These are phyloP conservation scores for Allium sativum DNA, from an alignment of 106 monocot genomes.

Conservation along the genomic window DNA sequence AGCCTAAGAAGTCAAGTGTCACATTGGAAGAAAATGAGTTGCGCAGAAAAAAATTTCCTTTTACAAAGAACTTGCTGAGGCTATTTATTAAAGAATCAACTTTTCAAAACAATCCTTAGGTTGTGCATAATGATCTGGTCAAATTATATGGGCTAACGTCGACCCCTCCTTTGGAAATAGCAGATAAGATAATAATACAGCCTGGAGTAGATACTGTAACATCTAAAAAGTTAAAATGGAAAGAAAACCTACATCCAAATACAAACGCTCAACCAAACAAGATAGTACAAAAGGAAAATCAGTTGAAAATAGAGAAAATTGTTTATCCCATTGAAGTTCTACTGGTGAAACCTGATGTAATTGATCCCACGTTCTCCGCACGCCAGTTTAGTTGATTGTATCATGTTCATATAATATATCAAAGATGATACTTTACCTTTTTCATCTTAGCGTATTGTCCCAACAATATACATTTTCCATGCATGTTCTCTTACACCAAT, in stretches of 20 bases:
- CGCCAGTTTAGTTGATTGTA: too few relatives aligned
- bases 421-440: too few relatives aligned
- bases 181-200: slow-evolving; percentile 3
- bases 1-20: neutral
- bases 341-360: slow-evolving; percentile 11
- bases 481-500: too few relatives aligned
- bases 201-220: too few relatives aligned
- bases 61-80: slow-evolving; percentile 11
- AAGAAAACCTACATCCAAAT: too few relatives aligned
- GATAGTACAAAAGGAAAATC: neutral
- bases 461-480: too few relatives aligned
- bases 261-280: too few relatives aligned
- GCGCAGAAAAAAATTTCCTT: slow-evolving; percentile 11
- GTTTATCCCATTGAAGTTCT: slow-evolving; percentile 18
- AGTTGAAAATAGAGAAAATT: slow-evolving; percentile 1
- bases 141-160: slow-evolving; percentile 8
- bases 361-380: slow-evolving; percentile 9
- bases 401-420: too few relatives aligned
- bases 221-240: too few relatives aligned
- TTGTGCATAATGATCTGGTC: slow-evolving; percentile 7
- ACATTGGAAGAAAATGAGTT: slow-evolving; percentile 3
- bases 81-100: slow-evolving; percentile 20
- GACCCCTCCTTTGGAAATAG: neutral
- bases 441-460: too few relatives aligned
- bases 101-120: slow-evolving; percentile 13